Base-by-base conservation (phyloP, 331 rosid species). In the Malus hybrid region DNA sequence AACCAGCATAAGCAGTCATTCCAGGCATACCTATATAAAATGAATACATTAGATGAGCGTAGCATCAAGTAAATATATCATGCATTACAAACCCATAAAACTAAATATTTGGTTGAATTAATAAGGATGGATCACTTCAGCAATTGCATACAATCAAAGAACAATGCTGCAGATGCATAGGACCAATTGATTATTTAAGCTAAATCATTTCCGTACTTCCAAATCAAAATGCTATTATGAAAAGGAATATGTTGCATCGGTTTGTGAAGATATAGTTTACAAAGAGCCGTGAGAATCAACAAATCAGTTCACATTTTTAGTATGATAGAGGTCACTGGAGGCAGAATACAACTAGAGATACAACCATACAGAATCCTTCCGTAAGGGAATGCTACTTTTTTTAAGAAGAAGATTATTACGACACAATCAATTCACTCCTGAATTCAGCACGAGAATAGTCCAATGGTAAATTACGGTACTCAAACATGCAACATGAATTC, bases 11-110 rank as follows among this genome's bases (percentile, higher is more conserved):
- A 2, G 88, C 86, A 46, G 90, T 84, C 79, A 87, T 71, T 20
- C 91, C 94, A n/a, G 91, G 89, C 88, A 85, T 81, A 60, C 89
- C 85, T 86, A 32, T 7, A 54, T 10, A 2, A 66, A 36, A 10
- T 10, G 16, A 66, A 56, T 1, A 56, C 66, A 33, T 33, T 16
- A n/a, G 32, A 55, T n/a, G 31, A 71, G 31, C 3, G 5, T 54
- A 54, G 13, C 75, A 71, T 54, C 42, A 31, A 50, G 44, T 14
- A 70, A 28, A 6, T 5, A 18, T 56, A 69, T 5, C 12, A 27
- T 16, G 62, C 42, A 27, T 48, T 16, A 28, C 16, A 69, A 7
- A 28, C 15, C 33, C 33, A 18, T 19, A 14, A 27, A 24, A 61
- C 66, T 22, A 0, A 60, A 60, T 22, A 63, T 31, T 27, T 63